phyloP scores from a whole-genome alignment of 1,284 basidiomycete species.

The Ustilago sp. region DNA sequence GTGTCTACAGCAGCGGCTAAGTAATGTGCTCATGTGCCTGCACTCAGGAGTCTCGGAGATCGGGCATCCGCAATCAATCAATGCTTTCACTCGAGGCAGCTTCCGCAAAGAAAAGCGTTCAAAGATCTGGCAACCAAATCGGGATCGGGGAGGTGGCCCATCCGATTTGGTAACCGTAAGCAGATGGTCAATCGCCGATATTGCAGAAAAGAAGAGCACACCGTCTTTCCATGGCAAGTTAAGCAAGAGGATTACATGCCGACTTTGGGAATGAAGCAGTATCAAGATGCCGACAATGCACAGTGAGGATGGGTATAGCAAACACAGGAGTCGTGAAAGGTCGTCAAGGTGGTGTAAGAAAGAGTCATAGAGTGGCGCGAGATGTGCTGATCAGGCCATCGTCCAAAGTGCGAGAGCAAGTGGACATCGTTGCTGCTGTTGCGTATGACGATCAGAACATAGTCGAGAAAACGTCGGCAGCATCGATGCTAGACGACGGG shows the following conservation, averaged over 20 bases:
- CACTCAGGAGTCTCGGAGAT: background rate
- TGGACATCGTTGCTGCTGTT: background rate
- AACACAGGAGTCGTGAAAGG: slow-evolving; percentile 10
- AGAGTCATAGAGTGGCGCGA: background rate
- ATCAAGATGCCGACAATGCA: slow-evolving; percentile 16
- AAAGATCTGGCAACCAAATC: background rate
- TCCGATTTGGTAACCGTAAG: background rate
- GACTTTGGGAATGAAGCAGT: background rate
- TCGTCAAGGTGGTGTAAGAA: slow-evolving; percentile 3
- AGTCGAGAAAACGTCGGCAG: slow-evolving; percentile 57
- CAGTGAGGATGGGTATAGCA: slow-evolving; percentile 31
- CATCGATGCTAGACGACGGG: slow-evolving; percentile 34
- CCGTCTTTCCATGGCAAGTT: no score
- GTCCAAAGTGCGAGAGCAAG: background rate
- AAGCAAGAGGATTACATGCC: slow-evolving; percentile 3
- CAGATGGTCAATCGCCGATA: no score
- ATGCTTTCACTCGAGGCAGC: background rate
- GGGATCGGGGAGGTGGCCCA: background rate
- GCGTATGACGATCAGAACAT: slow-evolving; percentile 47
- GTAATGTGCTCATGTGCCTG: background rate
- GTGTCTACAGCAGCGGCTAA: slow-evolving; percentile 4
- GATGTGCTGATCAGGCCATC: background rate
- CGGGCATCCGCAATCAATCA: background rate
- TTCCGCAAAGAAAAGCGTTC: background rate
- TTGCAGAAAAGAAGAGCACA: no score